These are phyloP conservation scores for Auriscalpium orientale DNA, from an alignment of 768 basidiomycete genomes.

Conservation along the genomic window DNA sequence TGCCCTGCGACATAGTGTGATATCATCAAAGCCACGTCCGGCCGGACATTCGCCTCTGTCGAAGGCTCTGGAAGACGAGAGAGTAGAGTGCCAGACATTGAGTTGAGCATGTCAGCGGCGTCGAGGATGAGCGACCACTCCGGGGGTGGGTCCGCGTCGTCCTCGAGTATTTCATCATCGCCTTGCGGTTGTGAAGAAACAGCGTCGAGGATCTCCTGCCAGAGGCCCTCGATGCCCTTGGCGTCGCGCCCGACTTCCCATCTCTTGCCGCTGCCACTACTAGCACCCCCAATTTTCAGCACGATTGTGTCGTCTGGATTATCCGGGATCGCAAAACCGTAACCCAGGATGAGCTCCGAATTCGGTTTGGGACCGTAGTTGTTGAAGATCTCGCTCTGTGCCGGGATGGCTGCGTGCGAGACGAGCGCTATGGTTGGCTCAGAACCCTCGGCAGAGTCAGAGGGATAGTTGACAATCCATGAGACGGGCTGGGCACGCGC, in stretches of 20 bases:
- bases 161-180: slow-evolving; percentile 15
- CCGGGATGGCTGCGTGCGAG: slow-evolving; percentile 34
- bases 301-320: slow-evolving; percentile 87
- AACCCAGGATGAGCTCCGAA: slow-evolving; percentile 82
- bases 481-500: slow-evolving; percentile 72
- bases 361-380: slow-evolving; percentile 93
- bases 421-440: slow-evolving; percentile 52
- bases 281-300: slow-evolving; percentile 58
- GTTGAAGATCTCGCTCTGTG: slow-evolving; percentile 65
- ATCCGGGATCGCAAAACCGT: slow-evolving; percentile 74
- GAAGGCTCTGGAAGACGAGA: slow-evolving; percentile 36
- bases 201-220: slow-evolving; percentile 42
- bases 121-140: slow-evolving; percentile 56
- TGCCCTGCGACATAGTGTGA: slow-evolving; percentile 50
- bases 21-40: slow-evolving; percentile 59
- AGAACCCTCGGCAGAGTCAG: slow-evolving; percentile 2
- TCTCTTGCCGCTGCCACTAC: slow-evolving; percentile 24
- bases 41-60: slow-evolving; percentile 30
- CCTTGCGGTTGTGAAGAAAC: slow-evolving; percentile 18
- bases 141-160: slow-evolving; percentile 6
- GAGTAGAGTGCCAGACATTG: slow-evolving; percentile 54
- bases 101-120: slow-evolving; percentile 52
- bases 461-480: slow-evolving; percentile 51
- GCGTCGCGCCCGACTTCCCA: slow-evolving; percentile 63
- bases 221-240: slow-evolving; percentile 47